Conservation (phyloP, 306 rosid genomes). For the Hylodesmum podocarpum region DNA sequence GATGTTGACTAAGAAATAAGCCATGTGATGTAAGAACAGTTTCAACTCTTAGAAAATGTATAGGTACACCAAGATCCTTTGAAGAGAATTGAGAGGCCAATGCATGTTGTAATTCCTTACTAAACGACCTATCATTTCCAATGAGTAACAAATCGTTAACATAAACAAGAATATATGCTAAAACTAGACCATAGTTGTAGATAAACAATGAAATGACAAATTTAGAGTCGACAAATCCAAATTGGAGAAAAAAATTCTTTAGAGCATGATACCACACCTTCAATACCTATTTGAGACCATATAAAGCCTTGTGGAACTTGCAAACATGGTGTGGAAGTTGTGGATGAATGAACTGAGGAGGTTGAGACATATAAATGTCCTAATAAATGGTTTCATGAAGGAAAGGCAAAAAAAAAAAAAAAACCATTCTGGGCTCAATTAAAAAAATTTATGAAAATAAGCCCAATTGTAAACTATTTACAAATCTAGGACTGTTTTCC, state of each 20-base stretch:
- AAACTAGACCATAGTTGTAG: no score
- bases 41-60: background rate
- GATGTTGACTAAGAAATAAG: background rate
- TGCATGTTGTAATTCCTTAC: background rate
- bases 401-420: no score
- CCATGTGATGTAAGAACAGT: background rate
- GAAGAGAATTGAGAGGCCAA: background rate
- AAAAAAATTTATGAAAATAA: no score
- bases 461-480: no score
- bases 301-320: background rate
- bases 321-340: background rate
- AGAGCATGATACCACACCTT: background rate
- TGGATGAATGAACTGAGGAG: background rate
- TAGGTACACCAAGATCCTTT: background rate
- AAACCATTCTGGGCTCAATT: no score
- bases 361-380: background rate
- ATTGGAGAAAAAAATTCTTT: no score
- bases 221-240: no score
- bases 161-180: background rate
- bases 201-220: no score
- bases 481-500: no score
- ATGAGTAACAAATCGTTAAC: background rate
- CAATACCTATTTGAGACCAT: background rate
- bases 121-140: no score
- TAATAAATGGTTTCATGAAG: background rate